Base-by-base conservation (phyloP, 2,329 filamentous ascomycete genomes). In the Stylonectria norvegica region DNA sequence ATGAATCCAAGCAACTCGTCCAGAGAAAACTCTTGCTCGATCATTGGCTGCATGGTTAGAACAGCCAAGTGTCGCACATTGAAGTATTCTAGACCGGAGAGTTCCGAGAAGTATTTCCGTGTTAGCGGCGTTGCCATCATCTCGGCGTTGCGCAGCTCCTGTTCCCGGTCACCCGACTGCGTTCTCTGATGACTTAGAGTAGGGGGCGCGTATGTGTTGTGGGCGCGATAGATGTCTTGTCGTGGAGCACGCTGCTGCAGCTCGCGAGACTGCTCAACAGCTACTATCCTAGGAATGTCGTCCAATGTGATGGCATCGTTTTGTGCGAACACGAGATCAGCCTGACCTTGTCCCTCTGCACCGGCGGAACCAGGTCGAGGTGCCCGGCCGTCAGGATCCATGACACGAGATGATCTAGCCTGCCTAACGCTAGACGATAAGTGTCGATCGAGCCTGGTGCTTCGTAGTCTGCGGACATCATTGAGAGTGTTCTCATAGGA, bases 51-150 rank as follows among this genome's bases (percentile, higher is more conserved):
- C 83, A 98, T 95, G 1, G 88, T 91, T 43, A 98, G 72, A 5
- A 98, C 93, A 8, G 93, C 93, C 41, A 97, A 81, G 57, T 97
- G 91, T 18, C 93, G 85, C 32, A 97, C 87, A 55, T 97, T 97
- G 64, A 98, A 97, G 61, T 96, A 97, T 61, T 98, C 93, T 20
- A 98, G 72, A 1, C 88, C 89, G 3, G 93, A 95, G 5, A 98
- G 76, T 61, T 98, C 93, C 0, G 93, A 96, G 62, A 98, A 98
- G 67, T 95, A 98, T 54, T 84, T 87, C 59, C 91, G 88, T 1
- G 75, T 67, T 59, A 72, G 66, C 36, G 68, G 75, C 44, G 76
- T 71, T 5, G 77, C 72, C 15, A 77, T 69, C 7, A 68, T 67
- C 22, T 85, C 81, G 7, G 60, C 65, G 16, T 65, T 57, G 20